Base-by-base conservation (phyloP, 805 yeast species). In the Ogataea pini region DNA sequence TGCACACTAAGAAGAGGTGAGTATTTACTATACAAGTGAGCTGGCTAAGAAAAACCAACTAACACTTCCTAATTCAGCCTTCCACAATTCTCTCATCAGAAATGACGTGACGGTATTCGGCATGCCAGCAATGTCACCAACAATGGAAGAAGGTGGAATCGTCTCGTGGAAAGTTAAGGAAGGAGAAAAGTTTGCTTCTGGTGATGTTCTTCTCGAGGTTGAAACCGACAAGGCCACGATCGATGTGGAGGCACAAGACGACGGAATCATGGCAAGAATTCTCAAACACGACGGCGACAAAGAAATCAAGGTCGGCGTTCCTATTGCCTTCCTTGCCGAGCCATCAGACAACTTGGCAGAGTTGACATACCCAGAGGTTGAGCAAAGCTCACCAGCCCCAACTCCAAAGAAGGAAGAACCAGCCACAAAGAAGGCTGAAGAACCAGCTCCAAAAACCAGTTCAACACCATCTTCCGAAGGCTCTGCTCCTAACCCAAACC, bases 101-200 rank as follows among this genome's bases (percentile, higher is more conserved):
- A 37, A 45, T 34, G 76, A 70, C 2, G 81, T 78, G 4, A 62
- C 71, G 17, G 68, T 73, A 31, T 89, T 89, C 71, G 83, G 76
- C 46, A 92, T 92, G 98, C 99, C 99, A 3, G 97, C 99, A 20
- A 89, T 92, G 97, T 91, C 97, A 4, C 99, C 99, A 36, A 92
- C 99, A 6, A 92, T 92, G 99, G 89, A 90, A 25, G 88, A 84
- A 64, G 99, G 99, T 34, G 97, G 96, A 5, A 79, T 92, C 55
- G 88, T 89, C 10, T 76, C 82, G 46, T 92, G 99, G 99, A 87
- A 89, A 65, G 75, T 83, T 61, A 83, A 90, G 66, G 85, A 78
- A 42, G 89, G 89, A 24, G 94, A 88, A 3, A 47, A 74, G 3
- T 92, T 86, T 69, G 62, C 72, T 27, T 78, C 95, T 7, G 99